phyloP scores from a whole-genome alignment of 116 monocot species.

The Zostera marina region DNA sequence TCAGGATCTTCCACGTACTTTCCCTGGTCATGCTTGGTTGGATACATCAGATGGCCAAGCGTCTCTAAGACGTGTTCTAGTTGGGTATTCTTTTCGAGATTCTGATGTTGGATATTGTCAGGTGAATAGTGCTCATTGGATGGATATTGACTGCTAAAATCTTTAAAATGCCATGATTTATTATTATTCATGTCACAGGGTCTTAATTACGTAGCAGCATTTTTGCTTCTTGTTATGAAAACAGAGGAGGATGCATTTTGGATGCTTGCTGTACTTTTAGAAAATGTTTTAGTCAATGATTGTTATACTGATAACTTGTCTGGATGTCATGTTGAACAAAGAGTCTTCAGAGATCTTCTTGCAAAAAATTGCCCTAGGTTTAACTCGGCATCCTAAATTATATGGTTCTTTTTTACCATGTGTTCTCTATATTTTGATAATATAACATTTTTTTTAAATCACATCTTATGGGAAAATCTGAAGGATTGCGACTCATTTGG shows the following conservation, averaged over 20 bases:
- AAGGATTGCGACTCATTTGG: constrained; percentile 86
- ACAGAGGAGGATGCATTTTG: constrained; percentile 98
- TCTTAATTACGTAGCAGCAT: constrained; percentile 88
- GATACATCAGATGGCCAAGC: constrained; percentile 84
- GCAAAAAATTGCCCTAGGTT: constrained; percentile 88
- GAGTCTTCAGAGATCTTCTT: constrained; percentile 88
- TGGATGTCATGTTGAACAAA: constrained; percentile 98
- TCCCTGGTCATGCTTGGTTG: constrained; percentile 89
- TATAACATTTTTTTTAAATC: neutral
- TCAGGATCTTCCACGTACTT: constrained; percentile 95
- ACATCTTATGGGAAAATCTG: constrained; percentile 4
- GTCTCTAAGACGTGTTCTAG: constrained; percentile 82
- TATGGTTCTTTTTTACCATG: no score
- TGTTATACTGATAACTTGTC: constrained; percentile 95
- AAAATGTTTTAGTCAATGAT: constrained; percentile 93
- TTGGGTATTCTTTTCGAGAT: constrained; percentile 95
- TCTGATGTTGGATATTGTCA: constrained; percentile 99
- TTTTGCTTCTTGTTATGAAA: constrained; percentile 85
- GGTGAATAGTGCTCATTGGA: constrained; percentile 13
- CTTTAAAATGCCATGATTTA: neutral
- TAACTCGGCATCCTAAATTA: neutral
- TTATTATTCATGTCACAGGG: constrained; percentile 34
- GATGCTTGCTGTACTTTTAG: constrained; percentile 94
- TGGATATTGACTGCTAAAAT: neutral
- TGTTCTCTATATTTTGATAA: neutral